Base-by-base conservation (phyloP, 2,329 filamentous ascomycete species). In the Aspergillus caelatus region DNA sequence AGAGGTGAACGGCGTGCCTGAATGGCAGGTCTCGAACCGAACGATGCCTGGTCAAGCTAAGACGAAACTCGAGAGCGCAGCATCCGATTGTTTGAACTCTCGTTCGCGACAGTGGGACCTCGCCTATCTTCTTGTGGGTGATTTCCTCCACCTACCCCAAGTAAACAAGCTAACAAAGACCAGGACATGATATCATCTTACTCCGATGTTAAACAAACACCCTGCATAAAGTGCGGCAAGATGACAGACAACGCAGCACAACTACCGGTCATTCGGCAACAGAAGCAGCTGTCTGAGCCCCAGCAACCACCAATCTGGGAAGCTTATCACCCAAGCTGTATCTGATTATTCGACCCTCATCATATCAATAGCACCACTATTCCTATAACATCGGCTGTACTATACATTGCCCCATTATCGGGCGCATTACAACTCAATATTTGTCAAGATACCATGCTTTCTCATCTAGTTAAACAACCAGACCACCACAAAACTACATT, bases 161-260 rank as follows among this genome's bases (percentile, higher is more conserved):
- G 11, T 32, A 26, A 19, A 57, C 67, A 30, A 69, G 11, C 59
- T 43, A 58, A 10, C 10, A 30, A 5, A 1, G 30, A 43, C 10
- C 54, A 82, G 80, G 77, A 80, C 57, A 79, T 80, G 74, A 77
- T 81, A 11, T 70, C 75, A 32, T 78, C 80, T 23, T 82, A 81
- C 65, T 66, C 74, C 14, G 73, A 79, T 61, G 71, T 81, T 62
- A 80, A 77, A 53, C 72, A 75, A 34, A 77, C 72, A 2, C 71
- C 75, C 19, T 82, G 80, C 61, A 63, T 69, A 3, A 79, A 75
- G 60, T 82, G 80, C 69, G 68, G 67, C 46, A 74, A 72, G 21
- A 69, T 81, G 61, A 75, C 77, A 60, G 73, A 80, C 65, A 70
- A 68, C 32, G 68, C 71, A n/a, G 74, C 78, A 14, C 78, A 78